Conservation (phyloP, 805 yeast species). For the Ogataea dorogensis region DNA sequence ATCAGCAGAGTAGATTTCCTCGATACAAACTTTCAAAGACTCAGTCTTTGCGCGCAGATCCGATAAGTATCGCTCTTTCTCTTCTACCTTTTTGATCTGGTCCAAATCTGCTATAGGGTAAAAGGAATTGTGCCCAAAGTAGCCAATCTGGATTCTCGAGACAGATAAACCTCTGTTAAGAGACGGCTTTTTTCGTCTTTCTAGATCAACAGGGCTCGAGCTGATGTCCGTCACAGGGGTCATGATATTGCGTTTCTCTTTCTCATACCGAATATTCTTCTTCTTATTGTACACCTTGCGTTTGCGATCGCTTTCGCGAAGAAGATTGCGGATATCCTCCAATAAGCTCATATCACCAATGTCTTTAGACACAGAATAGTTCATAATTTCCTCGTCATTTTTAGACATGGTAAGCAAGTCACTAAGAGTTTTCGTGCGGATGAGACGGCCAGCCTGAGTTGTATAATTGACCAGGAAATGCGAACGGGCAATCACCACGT, state of each 20-base stretch:
- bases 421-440: slow-evolving; percentile 27
- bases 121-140: slow-evolving; percentile 13
- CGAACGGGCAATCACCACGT: slow-evolving; percentile 24
- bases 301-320: slow-evolving; percentile 27
- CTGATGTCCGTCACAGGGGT: slow-evolving; percentile 12
- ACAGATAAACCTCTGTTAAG: slow-evolving; percentile 15
- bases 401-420: slow-evolving; percentile 26
- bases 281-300: slow-evolving; percentile 30
- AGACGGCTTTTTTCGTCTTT: slow-evolving; percentile 4
- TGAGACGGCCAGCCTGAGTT: slow-evolving; percentile 15
- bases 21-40: slow-evolving; percentile 23
- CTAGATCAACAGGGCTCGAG: slow-evolving; percentile 12
- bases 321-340: slow-evolving; percentile 21
- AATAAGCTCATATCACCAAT: slow-evolving; percentile 17
- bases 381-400: slow-evolving; percentile 21
- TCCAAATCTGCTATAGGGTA: slow-evolving; percentile 23
- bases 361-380: slow-evolving; percentile 11
- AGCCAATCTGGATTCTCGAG: slow-evolving; percentile 19
- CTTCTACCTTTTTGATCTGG: slow-evolving; percentile 23
- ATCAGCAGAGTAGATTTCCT: slow-evolving; percentile 21
- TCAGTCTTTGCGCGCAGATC: slow-evolving; percentile 20
- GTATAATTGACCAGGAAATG: slow-evolving; percentile 27
- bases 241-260: slow-evolving; percentile 9
- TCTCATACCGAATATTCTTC: slow-evolving; percentile 15
- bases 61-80: slow-evolving; percentile 26